These are phyloP conservation scores for Aphanocladium album DNA, from an alignment of 2,329 filamentous ascomycete genomes.

Conservation along the genomic window DNA sequence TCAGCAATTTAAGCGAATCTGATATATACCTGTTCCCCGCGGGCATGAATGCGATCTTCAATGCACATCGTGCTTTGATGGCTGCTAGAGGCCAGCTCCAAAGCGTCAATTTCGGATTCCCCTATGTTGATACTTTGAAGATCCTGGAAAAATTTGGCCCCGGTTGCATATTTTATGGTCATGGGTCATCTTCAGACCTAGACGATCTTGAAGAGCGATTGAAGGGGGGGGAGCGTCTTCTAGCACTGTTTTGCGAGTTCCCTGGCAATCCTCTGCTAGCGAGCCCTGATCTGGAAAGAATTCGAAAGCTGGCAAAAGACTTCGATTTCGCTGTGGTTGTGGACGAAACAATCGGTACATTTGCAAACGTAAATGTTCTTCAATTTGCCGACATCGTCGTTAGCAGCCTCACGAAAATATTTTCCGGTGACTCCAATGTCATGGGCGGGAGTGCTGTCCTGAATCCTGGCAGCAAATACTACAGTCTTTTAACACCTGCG, in stretches of 20 bases:
- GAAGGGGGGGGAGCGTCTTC: slow-evolving; percentile 65
- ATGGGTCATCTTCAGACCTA: slow-evolving; percentile 69
- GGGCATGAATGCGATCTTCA: slow-evolving; percentile 95
- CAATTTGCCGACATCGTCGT: slow-evolving; percentile 87
- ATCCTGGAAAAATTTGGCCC: slow-evolving; percentile 92
- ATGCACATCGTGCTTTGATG: slow-evolving; percentile 71
- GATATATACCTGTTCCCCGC: slow-evolving; percentile 86
- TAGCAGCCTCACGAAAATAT: slow-evolving; percentile 93
- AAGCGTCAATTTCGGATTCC: slow-evolving; percentile 93
- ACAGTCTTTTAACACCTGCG: slow-evolving; percentile 61
- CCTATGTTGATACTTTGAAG: slow-evolving; percentile 95
- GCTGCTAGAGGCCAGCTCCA: slow-evolving; percentile 58
- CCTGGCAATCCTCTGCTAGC: slow-evolving; percentile 86
- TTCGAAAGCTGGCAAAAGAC: slow-evolving; percentile 70
- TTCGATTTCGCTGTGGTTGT: slow-evolving; percentile 88
- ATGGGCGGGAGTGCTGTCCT: slow-evolving; percentile 79
- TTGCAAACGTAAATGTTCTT: slow-evolving; percentile 91
- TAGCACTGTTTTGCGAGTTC: slow-evolving; percentile 90
- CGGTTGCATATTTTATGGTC: slow-evolving; percentile 82
- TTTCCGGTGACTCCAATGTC: slow-evolving; percentile 95
- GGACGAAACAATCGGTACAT: slow-evolving; percentile 95
- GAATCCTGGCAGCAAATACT: slow-evolving; percentile 65
- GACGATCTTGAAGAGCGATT: slow-evolving; percentile 76
- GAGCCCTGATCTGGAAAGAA: slow-evolving; percentile 78
- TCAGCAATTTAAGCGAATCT: slow-evolving; percentile 67